Evolutionary conservation across 495 filamentous ascomycete genomes (phyloP).

Genomic region (Pseudevernia furfuracea): DNA sequence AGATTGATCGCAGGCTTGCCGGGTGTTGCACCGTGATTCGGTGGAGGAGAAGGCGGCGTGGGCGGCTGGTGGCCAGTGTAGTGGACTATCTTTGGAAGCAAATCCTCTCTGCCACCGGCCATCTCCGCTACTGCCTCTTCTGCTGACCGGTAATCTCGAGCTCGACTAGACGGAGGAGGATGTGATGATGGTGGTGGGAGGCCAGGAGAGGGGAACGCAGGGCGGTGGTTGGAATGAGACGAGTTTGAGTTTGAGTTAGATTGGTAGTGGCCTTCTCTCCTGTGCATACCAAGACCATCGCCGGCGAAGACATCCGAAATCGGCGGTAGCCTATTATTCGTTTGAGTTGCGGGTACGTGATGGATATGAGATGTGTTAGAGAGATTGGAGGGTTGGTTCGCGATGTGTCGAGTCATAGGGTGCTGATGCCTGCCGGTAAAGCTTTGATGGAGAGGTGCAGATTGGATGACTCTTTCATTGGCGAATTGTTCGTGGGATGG

Average conservation of each 20-base stretch:
- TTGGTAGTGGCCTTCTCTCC: constrained; percentile 39
- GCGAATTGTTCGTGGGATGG: constrained; percentile 94
- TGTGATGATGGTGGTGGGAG: constrained; percentile 45
- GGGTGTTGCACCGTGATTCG: constrained; percentile 30
- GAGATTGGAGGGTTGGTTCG: constrained; percentile 78
- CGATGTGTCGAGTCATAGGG: constrained; percentile 71
- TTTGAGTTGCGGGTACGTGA: constrained; percentile 80
- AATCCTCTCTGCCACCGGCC: constrained; percentile 81
- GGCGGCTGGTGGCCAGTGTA: constrained; percentile 87
- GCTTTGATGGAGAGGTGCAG: constrained; percentile 87
- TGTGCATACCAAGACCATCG: constrained; percentile 61
- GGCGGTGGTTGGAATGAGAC: constrained; percentile 58
- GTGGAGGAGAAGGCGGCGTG: constrained; percentile 78
- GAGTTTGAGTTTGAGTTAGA: constrained; percentile 49
- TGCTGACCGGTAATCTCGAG: constrained; percentile 86
- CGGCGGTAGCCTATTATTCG: constrained; percentile 85
- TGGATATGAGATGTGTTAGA: constrained; percentile 87
- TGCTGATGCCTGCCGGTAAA: constrained; percentile 88
- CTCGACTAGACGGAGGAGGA: constrained; percentile 46
- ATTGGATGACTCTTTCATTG: constrained; percentile 93
- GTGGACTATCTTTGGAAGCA: constrained; percentile 87
- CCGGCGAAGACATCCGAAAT: constrained; percentile 90
- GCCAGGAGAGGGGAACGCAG: constrained; percentile 73
- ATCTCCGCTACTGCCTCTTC: constrained; percentile 89
- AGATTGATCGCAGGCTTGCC: constrained; percentile 28